A percentile compares a stretch with the other conserved stretches of the same genome.
These are phyloP conservation scores for Ogataea nitratoaversa DNA, from an alignment of 805 yeast genomes.

Conservation along the genomic window DNA sequence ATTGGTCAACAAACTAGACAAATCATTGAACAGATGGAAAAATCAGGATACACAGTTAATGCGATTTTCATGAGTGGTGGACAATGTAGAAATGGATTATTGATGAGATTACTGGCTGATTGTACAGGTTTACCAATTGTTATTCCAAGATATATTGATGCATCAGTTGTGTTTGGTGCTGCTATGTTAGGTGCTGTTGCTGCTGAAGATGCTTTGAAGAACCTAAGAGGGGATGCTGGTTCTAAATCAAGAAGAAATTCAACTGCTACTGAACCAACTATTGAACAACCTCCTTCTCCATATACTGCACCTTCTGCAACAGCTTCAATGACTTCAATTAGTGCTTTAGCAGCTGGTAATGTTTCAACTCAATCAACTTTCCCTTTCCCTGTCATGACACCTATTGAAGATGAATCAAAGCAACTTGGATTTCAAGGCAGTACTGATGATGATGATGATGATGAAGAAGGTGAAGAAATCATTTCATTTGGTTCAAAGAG, in stretches of 20 bases:
- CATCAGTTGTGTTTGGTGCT: slow-evolving; percentile 95
- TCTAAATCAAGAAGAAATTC: slow-evolving; percentile 26
- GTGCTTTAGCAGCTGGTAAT: slow-evolving; percentile 40
- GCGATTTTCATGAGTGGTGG: slow-evolving; percentile 93
- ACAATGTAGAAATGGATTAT: slow-evolving; percentile 86
- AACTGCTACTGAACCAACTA: slow-evolving; percentile 14
- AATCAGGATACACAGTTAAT: slow-evolving; percentile 70
- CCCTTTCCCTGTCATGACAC: slow-evolving; percentile 47
- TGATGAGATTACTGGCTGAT: slow-evolving; percentile 87
- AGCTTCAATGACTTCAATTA: slow-evolving; percentile 55
- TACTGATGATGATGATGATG: slow-evolving; percentile 32
- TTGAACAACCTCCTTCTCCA: slow-evolving; percentile 50
- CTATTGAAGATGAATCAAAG: slow-evolving; percentile 32
- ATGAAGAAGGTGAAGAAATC: slow-evolving; percentile 44
- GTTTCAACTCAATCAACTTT: slow-evolving; percentile 30
- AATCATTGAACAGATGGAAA: slow-evolving; percentile 80
- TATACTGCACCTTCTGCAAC: slow-evolving; percentile 82
- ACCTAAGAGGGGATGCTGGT: slow-evolving; percentile 18
- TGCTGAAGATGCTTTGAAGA: slow-evolving; percentile 54
- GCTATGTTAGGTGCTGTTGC: slow-evolving; percentile 96
- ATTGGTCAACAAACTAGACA: slow-evolving; percentile 97
- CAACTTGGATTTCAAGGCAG: slow-evolving; percentile 25
- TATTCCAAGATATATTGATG: slow-evolving; percentile 92
- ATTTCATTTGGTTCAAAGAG: slow-evolving; percentile 60
- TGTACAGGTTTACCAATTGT: slow-evolving; percentile 89